These are phyloP conservation scores for Gymnopilus dilepis DNA, from an alignment of 768 basidiomycete genomes.

Conservation along the genomic window DNA sequence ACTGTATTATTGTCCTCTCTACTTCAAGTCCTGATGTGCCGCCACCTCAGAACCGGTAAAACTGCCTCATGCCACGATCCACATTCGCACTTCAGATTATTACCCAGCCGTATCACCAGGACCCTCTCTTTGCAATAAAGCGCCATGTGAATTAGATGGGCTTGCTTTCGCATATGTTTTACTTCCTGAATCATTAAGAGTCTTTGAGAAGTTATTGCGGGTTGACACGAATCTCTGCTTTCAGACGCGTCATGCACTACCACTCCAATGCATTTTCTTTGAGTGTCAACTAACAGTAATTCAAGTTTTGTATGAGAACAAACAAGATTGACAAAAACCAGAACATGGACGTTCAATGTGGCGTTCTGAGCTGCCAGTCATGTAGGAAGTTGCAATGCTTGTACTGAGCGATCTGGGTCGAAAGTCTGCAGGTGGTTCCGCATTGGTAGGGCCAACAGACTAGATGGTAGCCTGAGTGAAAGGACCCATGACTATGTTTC, in stretches of 20 bases:
- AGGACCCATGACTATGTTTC: too few relatives aligned
- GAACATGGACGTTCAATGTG: too few relatives aligned
- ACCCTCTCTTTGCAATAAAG: neutral
- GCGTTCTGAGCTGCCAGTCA: too few relatives aligned
- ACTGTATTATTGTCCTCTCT: neutral
- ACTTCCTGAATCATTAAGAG: neutral
- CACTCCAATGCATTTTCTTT: too few relatives aligned
- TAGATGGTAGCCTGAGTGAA: too few relatives aligned
- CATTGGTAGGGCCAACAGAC: too few relatives aligned
- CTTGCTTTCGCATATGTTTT: neutral
- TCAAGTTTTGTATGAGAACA: too few relatives aligned
- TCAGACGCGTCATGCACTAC: neutral
- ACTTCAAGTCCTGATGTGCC: conserved; percentile 1
- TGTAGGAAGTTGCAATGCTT: too few relatives aligned
- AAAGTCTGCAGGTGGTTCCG: too few relatives aligned
- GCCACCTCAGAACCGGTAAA: conserved; percentile 34
- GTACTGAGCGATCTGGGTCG: too few relatives aligned
- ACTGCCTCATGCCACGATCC: conserved; percentile 17
- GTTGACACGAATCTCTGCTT: neutral
- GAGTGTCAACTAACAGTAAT: too few relatives aligned
- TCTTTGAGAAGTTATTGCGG: neutral
- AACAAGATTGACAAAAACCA: too few relatives aligned
- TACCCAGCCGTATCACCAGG: conserved; percentile 13
- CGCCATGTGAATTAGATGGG: neutral
- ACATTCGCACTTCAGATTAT: conserved; percentile 17